Evolutionary conservation across 768 basidiomycete species (phyloP), one percentile per base, ranked within the genome.

Genomic region (Agrocybe pediades): DNA sequence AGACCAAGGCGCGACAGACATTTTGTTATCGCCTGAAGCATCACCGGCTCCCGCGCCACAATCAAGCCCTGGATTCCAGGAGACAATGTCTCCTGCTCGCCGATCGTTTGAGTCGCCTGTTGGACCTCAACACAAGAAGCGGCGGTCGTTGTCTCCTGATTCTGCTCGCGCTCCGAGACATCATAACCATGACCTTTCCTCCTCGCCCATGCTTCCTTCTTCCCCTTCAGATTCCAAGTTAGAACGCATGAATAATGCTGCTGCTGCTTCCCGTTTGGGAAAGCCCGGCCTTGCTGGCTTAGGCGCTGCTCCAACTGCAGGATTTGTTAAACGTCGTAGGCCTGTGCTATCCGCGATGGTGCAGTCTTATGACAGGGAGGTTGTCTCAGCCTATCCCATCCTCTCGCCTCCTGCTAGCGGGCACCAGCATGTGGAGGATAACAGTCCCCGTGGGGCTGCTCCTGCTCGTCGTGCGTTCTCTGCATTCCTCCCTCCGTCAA

Each of bases 391-490:
- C 3, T 77, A 75, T 60, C 76, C 80, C 3, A 54, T 65, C 13
- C 62, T 81, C 44, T 67, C 65, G 1, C 62, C 66, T 9, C 65
- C 60, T 4, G 23, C 33, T 20, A 69, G 62, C 3, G 56, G 65
- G 39, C 50, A 43, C 21, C 67, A 24, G 16, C 40, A 47, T 21
- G 54, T 47, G 6, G 65, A 68, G 21, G 66, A 65, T 13, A 53
- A 45, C 43, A 68, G 64, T 47, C 74, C 75, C n/a, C 55, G 67
- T 40, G 74, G 67, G 23, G 62, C 80, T 9, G 82, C 78, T 2
- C 82, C 82, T 24, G 73, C 78, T 15, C 83, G 90, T 21, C 84
- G 90, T 24, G 88, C 85, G 1, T 89, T 92, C 66, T 90, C 88
- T 43, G 90, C 90, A 3, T 78, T 90, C 71, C 71, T 88, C 40